Base-by-base conservation (phyloP, 257 asterid species). In the Fraxinus quadrangulata region DNA sequence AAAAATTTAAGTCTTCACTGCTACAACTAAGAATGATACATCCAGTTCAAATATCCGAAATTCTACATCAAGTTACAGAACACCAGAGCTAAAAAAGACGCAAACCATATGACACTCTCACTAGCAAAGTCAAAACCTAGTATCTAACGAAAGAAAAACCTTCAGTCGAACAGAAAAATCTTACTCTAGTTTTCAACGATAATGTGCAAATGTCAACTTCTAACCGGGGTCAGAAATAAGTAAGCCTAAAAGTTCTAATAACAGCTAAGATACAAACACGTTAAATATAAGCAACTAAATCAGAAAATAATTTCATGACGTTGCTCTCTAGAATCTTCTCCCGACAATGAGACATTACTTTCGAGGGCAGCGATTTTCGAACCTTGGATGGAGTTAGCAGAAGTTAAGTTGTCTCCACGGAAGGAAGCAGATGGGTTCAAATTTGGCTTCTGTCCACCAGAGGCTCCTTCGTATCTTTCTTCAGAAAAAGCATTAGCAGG, bases 281-380 rank as follows among this genome's bases (percentile, higher is more conserved):
- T 68, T 21, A 54, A 2, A 34, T 31, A 26, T 49, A 67, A 34
- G 59, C 74, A 42, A 71, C 54, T 28, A 56, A 45, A 86, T 89
- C 88, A 91, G 88, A 87, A 86, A 40, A 91, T 82, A 67, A 88
- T 78, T 83, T 87, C 91, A 47, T 84, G 91, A 84, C 77, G 82
- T 77, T 80, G 92, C 82, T 87, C 90, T 78, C 90, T 85, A 59
- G 90, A 82, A 71, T 82, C 94, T 54, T 83, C 89, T 61, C 86
- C 89, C 0, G 85, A 70, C 49, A 91, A 85, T 2, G 85, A 68
- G 40, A 70, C 75, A 59, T 86, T 87, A 56, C 74, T 86, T 75
- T 84, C 88, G 0, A 85, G 79, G 28, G 77, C 87, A 16, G 88
- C 73, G 34, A 86, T 83, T 39, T 81, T 87, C 63, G 89, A 73